A percentile compares a stretch with the other conserved stretches of the same genome.
These are phyloP conservation scores for Fusarium vanettenii DNA, from an alignment of 2,329 filamentous ascomycete genomes.

Conservation along the genomic window DNA sequence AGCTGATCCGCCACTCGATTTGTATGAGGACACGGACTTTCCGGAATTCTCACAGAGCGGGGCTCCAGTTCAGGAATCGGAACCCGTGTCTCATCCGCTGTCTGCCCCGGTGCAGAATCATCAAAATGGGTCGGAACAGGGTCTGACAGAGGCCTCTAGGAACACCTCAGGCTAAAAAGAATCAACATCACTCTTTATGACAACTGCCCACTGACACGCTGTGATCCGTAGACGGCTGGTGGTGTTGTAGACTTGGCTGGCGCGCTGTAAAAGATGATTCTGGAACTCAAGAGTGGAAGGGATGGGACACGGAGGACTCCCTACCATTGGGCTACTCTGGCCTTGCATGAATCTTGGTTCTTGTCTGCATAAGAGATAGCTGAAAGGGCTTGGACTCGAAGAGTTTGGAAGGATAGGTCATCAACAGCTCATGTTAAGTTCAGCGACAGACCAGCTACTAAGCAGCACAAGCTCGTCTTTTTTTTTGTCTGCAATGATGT, in stretches of 20 bases:
- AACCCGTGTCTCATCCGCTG: background rate
- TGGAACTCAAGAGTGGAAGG: background rate
- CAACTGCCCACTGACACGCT: background rate
- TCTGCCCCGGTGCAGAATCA: background rate
- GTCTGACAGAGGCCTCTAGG: background rate
- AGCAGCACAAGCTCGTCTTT: too few relatives aligned
- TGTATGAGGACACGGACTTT: background rate
- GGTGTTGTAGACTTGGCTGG: background rate
- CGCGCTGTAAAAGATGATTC: background rate
- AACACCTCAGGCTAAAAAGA: background rate
- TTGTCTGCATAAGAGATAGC: background rate
- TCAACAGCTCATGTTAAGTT: too few relatives aligned
- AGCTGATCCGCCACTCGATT: background rate
- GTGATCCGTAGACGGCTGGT: background rate
- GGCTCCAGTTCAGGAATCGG: background rate
- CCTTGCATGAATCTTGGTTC: background rate
- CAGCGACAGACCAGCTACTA: too few relatives aligned
- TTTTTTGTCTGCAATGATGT: too few relatives aligned
- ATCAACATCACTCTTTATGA: background rate
- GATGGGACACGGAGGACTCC: background rate
- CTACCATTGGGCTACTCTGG: background rate
- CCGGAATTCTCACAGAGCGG: background rate
- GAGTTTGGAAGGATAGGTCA: background rate
- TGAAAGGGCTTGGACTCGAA: background rate
- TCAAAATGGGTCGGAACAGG: background rate